These are phyloP conservation scores for Bolboschoenus planiculmis DNA, from an alignment of 176 grass and related monocot species.

Conservation along the genomic window DNA sequence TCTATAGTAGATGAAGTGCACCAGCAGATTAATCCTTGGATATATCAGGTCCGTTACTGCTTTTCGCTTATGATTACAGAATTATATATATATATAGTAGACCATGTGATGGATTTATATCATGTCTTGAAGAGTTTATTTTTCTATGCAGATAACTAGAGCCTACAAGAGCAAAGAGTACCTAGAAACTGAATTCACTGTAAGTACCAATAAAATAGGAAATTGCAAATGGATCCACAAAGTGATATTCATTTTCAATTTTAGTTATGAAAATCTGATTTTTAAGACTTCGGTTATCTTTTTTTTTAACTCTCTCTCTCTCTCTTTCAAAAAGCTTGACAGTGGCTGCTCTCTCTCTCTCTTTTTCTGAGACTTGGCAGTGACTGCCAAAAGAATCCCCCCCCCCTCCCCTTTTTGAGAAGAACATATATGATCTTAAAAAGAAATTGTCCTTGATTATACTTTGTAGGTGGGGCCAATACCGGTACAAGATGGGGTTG, in stretches of 20 bases:
- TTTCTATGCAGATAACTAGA: slow-evolving; percentile 54
- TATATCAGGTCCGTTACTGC: slow-evolving; percentile 60
- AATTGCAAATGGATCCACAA: not conserved
- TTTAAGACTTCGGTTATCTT: not conserved
- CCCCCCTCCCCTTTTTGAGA: not conserved
- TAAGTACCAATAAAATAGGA: slow-evolving; percentile 35
- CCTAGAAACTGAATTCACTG: slow-evolving; percentile 82
- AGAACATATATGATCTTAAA: not conserved
- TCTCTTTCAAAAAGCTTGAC: not conserved
- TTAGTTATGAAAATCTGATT: not conserved
- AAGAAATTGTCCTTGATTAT: slow-evolving; percentile 13
- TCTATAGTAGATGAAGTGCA: slow-evolving; percentile 91
- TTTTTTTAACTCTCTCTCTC: no score
- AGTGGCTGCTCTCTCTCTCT: not conserved
- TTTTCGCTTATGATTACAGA: slow-evolving; percentile 1
- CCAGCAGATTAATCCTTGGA: slow-evolving; percentile 92
- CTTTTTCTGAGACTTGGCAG: no score
- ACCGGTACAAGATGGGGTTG: slow-evolving; percentile 66
- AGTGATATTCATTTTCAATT: not conserved
- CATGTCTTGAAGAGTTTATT: slow-evolving; percentile 3
- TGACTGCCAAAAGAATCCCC: no score
- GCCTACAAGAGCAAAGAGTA: slow-evolving; percentile 81
- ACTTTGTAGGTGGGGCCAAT: slow-evolving; percentile 73
- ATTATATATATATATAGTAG: not conserved
- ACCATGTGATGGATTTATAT: not conserved